Conservation (phyloP, 495 filamentous ascomycete genomes). For the Rusavskia elegans region DNA sequence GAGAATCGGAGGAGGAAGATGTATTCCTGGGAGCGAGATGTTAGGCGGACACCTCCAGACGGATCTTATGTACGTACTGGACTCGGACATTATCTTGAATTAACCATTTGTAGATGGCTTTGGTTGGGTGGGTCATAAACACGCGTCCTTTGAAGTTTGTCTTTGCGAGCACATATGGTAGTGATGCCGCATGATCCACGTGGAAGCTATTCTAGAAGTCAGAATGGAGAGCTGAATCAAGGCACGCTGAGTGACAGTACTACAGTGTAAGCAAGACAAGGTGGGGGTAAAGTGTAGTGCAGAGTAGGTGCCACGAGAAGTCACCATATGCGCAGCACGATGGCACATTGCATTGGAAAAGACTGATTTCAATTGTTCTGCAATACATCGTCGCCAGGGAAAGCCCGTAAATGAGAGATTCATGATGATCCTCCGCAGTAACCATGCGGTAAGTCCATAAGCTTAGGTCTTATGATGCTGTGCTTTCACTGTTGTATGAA, state of each 20-base stretch:
- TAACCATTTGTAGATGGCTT: conserved; percentile 98
- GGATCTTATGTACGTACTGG: conserved; percentile 22
- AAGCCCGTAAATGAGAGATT: conserved; percentile 9
- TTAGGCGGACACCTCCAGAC: not conserved
- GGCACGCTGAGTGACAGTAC: too few relatives aligned
- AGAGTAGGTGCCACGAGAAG: not conserved
- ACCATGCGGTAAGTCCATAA: not conserved
- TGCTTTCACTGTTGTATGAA: not conserved
- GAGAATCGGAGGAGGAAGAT: not conserved
- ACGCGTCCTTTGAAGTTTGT: conserved; percentile 93
- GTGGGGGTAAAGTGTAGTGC: not conserved
- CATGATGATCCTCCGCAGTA: not conserved
- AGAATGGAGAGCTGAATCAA: not conserved
- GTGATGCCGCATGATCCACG: conserved; percentile 86
- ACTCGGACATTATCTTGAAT: conserved; percentile 94
- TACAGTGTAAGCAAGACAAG: not conserved
- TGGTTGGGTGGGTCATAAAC: conserved; percentile 98
- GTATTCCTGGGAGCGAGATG: not conserved
- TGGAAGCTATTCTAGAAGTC: conserved; percentile 57
- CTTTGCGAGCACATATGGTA: conserved; percentile 93
- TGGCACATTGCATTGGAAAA: not conserved
- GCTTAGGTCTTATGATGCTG: not conserved
- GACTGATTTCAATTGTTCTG: conserved; percentile 4
- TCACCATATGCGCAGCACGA: not conserved
- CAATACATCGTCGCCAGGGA: not conserved